Base-by-base conservation (phyloP, 768 basidiomycete species). In the Tephrocybe sp. region DNA sequence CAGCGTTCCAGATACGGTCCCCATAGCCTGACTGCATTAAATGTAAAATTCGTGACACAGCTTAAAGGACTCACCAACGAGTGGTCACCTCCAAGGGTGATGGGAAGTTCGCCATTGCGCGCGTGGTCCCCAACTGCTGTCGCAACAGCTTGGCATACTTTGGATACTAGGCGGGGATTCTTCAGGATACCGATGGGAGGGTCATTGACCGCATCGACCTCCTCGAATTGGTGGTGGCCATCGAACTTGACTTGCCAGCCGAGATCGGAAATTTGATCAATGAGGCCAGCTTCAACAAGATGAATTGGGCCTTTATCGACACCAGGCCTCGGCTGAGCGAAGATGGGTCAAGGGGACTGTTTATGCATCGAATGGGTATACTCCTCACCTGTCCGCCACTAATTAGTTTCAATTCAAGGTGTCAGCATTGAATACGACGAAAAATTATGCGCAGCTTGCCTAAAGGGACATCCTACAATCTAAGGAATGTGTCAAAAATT, bases 391-490 rank as follows among this genome's bases (percentile, higher is more conserved):
- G 84, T 52, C 84, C 84, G 48, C 85, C 87, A 57, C 85, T 87
- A 26, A 26, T 26, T n/a, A n/a, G 39, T 50, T 31, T 42, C 47
- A 13, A 58, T 30, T 30, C 22, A 16, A 51, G 44, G 51, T 20
- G 40, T 41, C 50, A 48, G 33, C 32, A 43, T 45, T 5, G 9
- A 22, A 49, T 33, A 40, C 45, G 23, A 53, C 48, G 51, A 40
- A 39, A 39, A 53, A 56, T 72, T 82, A 65, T 7, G 26, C 3
- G 7, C 7, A 26, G 26, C 26, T 26, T 61, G 92, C 93, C 89
- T 92, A 79, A 97, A 97, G 13, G 95, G 95, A 72, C 94, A 97
- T 22, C 92, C 93, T 23, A 98, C 85, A 61, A 98, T 89, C 87
- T 94, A 54, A 48, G 40, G 51, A 45, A 30, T 48, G 42, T 38